phyloP scores from a whole-genome alignment of 495 filamentous ascomycete species.

The Penicillium maclennaniae region DNA sequence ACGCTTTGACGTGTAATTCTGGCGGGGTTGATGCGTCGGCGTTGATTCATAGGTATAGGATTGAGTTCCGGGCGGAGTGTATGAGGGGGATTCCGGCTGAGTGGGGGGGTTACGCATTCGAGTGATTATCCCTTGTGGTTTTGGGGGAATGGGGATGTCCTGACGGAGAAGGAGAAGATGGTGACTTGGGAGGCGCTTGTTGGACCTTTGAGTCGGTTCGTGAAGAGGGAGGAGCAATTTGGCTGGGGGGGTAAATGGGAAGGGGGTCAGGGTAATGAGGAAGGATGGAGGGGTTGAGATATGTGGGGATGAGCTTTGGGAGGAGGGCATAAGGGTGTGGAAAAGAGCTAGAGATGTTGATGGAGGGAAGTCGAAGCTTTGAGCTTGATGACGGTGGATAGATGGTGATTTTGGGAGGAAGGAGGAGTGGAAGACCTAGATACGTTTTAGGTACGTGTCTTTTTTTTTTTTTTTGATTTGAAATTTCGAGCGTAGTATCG shows the following conservation, averaged over 20 bases:
- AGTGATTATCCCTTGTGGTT: slow-evolving; percentile 57
- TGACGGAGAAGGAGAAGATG: slow-evolving; percentile 42
- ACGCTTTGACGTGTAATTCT: slow-evolving; percentile 25
- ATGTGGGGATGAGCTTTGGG: slow-evolving; percentile 42
- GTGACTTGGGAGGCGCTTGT: slow-evolving; percentile 35
- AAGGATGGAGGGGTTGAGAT: slow-evolving; percentile 44
- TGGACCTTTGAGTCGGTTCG: slow-evolving; percentile 42
- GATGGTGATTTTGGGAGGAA: background rate
- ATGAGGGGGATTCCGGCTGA: slow-evolving; percentile 36
- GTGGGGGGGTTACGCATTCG: slow-evolving; percentile 57
- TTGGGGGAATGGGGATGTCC: slow-evolving; percentile 46
- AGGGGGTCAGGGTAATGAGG: slow-evolving; percentile 39
- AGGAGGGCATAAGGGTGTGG: slow-evolving; percentile 48
- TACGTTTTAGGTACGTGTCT: background rate
- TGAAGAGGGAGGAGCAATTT: slow-evolving; percentile 28
- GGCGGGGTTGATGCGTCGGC: slow-evolving; percentile 24
- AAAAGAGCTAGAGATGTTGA: slow-evolving; percentile 26
- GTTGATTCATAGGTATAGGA: slow-evolving; percentile 43
- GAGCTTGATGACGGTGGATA: background rate
- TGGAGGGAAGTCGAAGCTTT: slow-evolving; percentile 9
- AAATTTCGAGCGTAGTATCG: no score
- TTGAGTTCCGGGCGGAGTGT: slow-evolving; percentile 47
- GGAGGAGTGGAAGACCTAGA: background rate
- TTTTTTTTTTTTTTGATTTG: no score
- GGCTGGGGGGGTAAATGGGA: slow-evolving; percentile 32